A percentile compares a stretch with the other conserved stretches of the same genome.
phyloP scores from a whole-genome alignment of 352 stramenopile genomes.

The Pythium phragmitis region DNA sequence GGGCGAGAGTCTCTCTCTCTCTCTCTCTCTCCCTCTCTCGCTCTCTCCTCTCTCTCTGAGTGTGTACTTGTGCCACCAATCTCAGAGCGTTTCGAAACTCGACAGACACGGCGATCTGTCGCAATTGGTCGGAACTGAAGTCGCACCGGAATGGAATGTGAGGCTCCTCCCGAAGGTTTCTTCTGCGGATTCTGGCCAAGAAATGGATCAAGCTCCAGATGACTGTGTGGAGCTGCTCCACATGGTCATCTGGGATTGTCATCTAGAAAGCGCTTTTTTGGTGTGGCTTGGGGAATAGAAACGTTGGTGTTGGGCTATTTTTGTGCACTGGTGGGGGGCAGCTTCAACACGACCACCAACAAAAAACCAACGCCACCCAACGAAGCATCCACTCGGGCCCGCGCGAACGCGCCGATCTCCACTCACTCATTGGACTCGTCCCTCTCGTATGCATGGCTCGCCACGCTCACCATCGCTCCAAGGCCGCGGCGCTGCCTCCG shows the following conservation, averaged over 20 bases:
- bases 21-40: too few species aligned
- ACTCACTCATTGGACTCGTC: background rate
- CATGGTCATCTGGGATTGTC: too few species aligned
- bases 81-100: too few species aligned
- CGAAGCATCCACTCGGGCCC: background rate
- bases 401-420: background rate
- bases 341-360: constrained; percentile 12
- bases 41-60: background rate
- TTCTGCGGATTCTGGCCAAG: too few species aligned
- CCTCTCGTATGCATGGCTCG: constrained; percentile 6
- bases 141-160: background rate
- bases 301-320: background rate
- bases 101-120: too few species aligned
- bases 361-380: constrained; percentile 9
- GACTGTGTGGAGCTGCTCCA: too few species aligned
- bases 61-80: background rate
- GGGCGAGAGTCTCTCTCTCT: too few species aligned
- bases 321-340: background rate
- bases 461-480: constrained; percentile 48
- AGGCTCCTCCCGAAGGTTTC: too few species aligned
- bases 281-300: constrained; percentile 12
- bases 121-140: background rate
- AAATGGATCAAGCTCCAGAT: background rate
- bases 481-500: constrained; percentile 46
- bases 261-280: constrained; percentile 17